Percentiles rank a stretch among this genome's conserved stretches.
phyloP scores from a whole-genome alignment of 1,139 yeast genomes.

The Ogataea hybrid region DNA sequence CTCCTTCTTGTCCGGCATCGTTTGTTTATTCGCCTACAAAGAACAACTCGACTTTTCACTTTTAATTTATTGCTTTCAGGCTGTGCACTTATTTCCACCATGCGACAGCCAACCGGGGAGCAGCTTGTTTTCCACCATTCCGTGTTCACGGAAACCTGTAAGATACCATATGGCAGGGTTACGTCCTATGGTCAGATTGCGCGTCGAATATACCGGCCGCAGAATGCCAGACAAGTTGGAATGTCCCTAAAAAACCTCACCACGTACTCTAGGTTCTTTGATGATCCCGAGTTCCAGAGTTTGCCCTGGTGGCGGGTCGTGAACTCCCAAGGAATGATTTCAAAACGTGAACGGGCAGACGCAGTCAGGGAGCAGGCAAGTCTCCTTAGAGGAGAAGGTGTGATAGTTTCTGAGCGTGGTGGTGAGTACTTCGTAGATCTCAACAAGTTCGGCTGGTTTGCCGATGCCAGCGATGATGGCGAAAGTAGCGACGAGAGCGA shows the following conservation, averaged over 20 bases:
- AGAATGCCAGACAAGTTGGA: constrained; percentile 73
- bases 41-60: constrained; percentile 5
- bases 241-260: constrained; percentile 55
- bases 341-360: constrained; percentile 46
- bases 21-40: constrained; percentile 1
- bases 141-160: constrained; percentile 52
- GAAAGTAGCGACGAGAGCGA: constrained; percentile 2
- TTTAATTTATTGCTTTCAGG: constrained; percentile 3
- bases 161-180: constrained; percentile 64
- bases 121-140: constrained; percentile 57
- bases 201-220: constrained; percentile 56
- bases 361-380: constrained; percentile 50
- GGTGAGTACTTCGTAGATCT: constrained; percentile 38
- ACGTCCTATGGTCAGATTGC: constrained; percentile 77
- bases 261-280: constrained; percentile 9
- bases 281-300: constrained; percentile 30
- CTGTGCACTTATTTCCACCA: constrained; percentile 5
- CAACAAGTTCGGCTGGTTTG: constrained; percentile 65
- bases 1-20: constrained; percentile 24
- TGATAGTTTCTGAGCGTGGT: constrained; percentile 37
- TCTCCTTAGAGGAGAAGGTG: constrained; percentile 47
- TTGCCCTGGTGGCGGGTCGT: constrained; percentile 87
- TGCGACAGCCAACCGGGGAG: constrained; percentile 38
- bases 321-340: constrained; percentile 57
- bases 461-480: constrained; percentile 35